Conservation (phyloP, 1,284 basidiomycete species). For the Tylopilus sp. region DNA sequence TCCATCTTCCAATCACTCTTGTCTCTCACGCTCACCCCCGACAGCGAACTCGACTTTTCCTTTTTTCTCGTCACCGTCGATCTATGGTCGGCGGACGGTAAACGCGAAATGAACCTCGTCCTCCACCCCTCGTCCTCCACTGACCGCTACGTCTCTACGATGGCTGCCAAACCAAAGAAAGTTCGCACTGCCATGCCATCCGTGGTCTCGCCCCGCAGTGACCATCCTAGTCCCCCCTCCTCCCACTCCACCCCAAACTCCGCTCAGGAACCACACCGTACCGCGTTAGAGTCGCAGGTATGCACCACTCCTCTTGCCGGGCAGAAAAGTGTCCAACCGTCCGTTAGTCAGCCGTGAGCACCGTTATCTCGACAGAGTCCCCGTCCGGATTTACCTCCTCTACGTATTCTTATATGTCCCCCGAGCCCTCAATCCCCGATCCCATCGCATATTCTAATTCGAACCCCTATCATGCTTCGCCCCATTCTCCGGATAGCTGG, state of each 20-base stretch:
- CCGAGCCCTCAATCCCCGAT: slow-evolving; percentile 34
- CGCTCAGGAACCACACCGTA: slow-evolving; percentile 25
- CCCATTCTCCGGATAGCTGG: slow-evolving; percentile 47
- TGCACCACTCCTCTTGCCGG: slow-evolving; percentile 1
- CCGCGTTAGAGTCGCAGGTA: slow-evolving; percentile 33
- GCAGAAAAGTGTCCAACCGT: not conserved
- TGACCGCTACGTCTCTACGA: slow-evolving; percentile 62
- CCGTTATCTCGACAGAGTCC: slow-evolving; percentile 37
- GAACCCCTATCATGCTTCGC: slow-evolving; percentile 31
- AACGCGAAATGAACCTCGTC: slow-evolving; percentile 81
- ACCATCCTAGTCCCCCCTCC: slow-evolving; percentile 38
- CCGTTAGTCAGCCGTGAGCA: slow-evolving; percentile 35
- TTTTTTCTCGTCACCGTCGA: slow-evolving; percentile 88
- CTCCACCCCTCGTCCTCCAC: slow-evolving; percentile 71
- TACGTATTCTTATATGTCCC: slow-evolving; percentile 38
- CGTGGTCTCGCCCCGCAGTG: slow-evolving; percentile 36
- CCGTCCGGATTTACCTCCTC: slow-evolving; percentile 40
- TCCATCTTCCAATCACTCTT: slow-evolving; percentile 13
- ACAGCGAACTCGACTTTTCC: slow-evolving; percentile 77
- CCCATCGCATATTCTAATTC: slow-evolving; percentile 30
- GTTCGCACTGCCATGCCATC: slow-evolving; percentile 40
- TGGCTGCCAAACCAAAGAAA: slow-evolving; percentile 50
- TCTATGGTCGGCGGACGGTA: slow-evolving; percentile 79
- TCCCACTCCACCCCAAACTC: slow-evolving; percentile 34
- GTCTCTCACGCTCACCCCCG: slow-evolving; percentile 14